Evolutionary conservation across 1,284 basidiomycete genomes (phyloP).

Genomic region (Phlebopus sp.): DNA sequence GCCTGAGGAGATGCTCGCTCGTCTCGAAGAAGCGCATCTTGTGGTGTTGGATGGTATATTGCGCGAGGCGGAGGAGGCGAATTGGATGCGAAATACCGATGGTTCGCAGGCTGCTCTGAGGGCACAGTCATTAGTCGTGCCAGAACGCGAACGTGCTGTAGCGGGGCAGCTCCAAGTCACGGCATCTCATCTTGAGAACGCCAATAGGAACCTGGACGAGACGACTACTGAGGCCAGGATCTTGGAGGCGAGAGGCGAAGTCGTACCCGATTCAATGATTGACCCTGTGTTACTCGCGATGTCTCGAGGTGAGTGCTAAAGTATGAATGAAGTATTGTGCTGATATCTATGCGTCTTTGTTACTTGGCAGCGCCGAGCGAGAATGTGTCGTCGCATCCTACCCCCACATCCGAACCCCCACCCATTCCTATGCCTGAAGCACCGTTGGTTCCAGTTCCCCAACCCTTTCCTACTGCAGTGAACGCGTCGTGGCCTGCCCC

Average conservation of each 20-base stretch:
- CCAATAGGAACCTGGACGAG: background rate
- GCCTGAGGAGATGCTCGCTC: constrained; percentile 33
- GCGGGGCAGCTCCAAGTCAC: too few species aligned
- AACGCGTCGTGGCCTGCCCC: background rate
- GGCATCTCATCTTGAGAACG: background rate
- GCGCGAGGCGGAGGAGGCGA: constrained; percentile 22
- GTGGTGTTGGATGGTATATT: constrained; percentile 48
- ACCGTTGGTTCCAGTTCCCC: background rate
- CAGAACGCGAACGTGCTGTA: constrained; percentile 4
- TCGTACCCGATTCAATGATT: constrained; percentile 12
- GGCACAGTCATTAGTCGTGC: constrained; percentile 7
- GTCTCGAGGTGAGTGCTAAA: constrained; percentile 9
- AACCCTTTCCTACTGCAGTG: background rate
- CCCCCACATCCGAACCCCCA: background rate
- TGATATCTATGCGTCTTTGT: background rate
- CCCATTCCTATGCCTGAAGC: background rate
- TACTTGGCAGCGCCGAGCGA: background rate
- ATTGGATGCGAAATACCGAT: background rate
- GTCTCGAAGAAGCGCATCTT: constrained; percentile 38
- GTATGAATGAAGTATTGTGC: background rate
- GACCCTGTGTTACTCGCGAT: constrained; percentile 23
- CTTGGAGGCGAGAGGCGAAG: background rate
- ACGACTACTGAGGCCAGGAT: background rate
- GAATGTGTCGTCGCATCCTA: background rate
- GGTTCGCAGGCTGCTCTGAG: constrained; percentile 1